These are phyloP conservation scores for Cercophora sp. DNA, from an alignment of 495 filamentous ascomycete species.

Conservation along the genomic window DNA sequence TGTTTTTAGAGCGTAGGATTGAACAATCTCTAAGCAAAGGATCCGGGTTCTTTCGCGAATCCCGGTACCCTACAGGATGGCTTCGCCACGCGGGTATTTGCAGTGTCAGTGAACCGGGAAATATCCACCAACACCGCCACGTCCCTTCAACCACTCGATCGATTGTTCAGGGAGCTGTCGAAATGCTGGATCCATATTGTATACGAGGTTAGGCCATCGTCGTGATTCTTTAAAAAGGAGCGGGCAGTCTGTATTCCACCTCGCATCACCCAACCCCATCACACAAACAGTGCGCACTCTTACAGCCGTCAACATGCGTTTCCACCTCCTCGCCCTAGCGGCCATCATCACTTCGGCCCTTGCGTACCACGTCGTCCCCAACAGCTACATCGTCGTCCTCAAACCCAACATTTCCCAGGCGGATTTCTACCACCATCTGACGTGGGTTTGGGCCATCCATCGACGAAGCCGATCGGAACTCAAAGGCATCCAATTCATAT, in stretches of 20 bases:
- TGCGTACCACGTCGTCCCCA: neutral
- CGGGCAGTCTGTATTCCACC: neutral
- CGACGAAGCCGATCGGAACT: neutral
- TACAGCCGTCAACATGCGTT: neutral
- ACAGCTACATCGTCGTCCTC: neutral
- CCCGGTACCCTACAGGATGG: too few relatives aligned
- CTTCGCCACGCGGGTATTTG: too few relatives aligned
- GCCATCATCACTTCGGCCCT: neutral
- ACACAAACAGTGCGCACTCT: neutral
- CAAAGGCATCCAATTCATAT: neutral
- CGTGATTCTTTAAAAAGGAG: neutral
- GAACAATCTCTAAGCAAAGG: too few relatives aligned
- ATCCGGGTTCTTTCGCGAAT: too few relatives aligned
- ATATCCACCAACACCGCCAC: too few relatives aligned
- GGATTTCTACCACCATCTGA: neutral
- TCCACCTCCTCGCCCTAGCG: neutral
- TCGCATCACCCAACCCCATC: neutral
- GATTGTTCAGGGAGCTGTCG: too few relatives aligned
- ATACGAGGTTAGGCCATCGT: too few relatives aligned
- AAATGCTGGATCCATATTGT: too few relatives aligned
- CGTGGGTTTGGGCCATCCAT: neutral
- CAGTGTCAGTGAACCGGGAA: too few relatives aligned
- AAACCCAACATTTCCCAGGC: neutral
- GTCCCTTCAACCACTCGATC: too few relatives aligned
- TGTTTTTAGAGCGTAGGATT: too few relatives aligned